A percentile compares a stretch with the other conserved stretches of the same genome.
These are phyloP conservation scores for Helichrysum umbraculigerum DNA, from an alignment of 129 eudicot species.

Conservation along the genomic window DNA sequence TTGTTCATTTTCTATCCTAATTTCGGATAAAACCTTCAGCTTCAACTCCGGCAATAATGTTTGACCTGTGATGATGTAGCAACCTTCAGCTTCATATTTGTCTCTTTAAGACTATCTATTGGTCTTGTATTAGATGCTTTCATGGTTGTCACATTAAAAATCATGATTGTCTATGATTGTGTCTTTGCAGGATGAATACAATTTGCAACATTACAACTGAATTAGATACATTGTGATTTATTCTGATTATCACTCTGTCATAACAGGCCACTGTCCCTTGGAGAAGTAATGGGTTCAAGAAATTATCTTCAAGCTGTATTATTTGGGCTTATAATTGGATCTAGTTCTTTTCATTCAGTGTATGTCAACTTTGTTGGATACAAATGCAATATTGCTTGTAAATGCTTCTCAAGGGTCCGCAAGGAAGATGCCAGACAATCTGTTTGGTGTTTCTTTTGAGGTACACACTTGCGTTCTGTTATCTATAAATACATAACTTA, in stretches of 20 bases:
- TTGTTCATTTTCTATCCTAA: too few relatives aligned
- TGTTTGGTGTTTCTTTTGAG: conserved; percentile 94
- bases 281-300: conserved; percentile 50
- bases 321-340: conserved; percentile 34
- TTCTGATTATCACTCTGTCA: conserved; percentile 7
- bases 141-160: conserved; percentile 6
- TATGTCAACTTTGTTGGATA: conserved; percentile 40
- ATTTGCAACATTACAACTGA: conserved; percentile 22
- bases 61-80: too few relatives aligned
- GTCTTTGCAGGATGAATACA: conserved; percentile 6
- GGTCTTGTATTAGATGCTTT: background rate
- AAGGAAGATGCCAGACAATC: conserved; percentile 53
- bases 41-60: too few relatives aligned
- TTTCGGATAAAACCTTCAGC: too few relatives aligned
- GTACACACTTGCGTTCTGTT: conserved; percentile 30
- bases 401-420: conserved; percentile 64
- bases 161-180: background rate
- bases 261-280: conserved; percentile 24
- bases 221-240: background rate
- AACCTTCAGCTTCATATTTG: background rate
- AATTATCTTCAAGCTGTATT: conserved; percentile 20
- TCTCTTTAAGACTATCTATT: background rate
- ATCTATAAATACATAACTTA: background rate
- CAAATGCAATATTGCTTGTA: conserved; percentile 49
- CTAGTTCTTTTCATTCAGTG: conserved; percentile 41